phyloP scores from a whole-genome alignment of 768 basidiomycete species.

The Imleria badia region DNA sequence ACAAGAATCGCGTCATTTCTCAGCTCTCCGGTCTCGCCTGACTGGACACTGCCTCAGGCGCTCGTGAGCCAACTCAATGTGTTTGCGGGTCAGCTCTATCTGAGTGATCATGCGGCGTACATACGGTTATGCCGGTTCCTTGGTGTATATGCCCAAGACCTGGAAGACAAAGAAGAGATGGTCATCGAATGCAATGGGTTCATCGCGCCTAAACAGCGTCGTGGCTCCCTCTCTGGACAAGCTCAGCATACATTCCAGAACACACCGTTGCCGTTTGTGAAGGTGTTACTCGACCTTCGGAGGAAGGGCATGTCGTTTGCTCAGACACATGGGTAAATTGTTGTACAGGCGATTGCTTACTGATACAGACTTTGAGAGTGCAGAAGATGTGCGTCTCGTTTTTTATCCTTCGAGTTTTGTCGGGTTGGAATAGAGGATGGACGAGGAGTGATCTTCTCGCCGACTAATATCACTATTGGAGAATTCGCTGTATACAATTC shows the following conservation, averaged over 20 bases:
- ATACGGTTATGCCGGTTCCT: conserved; percentile 36
- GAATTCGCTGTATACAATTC: too few species aligned
- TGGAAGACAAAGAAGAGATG: conserved; percentile 47
- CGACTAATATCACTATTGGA: too few species aligned
- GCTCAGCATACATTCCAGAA: not conserved
- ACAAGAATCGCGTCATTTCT: not conserved
- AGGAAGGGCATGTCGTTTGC: conserved; percentile 39
- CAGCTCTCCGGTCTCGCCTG: conserved; percentile 13
- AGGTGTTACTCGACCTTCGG: conserved; percentile 35
- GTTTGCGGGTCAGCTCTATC: conserved; percentile 47
- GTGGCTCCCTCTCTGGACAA: not conserved
- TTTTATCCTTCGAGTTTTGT: too few species aligned
- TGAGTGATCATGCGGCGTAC: conserved; percentile 35
- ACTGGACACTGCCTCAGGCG: conserved; percentile 12
- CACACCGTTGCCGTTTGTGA: conserved; percentile 25
- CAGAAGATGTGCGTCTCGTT: not conserved
- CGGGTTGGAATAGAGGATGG: too few species aligned
- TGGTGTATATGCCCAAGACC: conserved; percentile 40
- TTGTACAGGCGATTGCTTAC: conserved; percentile 29
- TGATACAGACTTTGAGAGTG: conserved; percentile 25
- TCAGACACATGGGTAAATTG: conserved; percentile 40
- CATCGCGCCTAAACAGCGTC: conserved; percentile 7
- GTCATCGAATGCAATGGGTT: conserved; percentile 19
- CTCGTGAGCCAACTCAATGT: conserved; percentile 39
- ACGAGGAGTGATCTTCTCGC: too few species aligned